phyloP scores from a whole-genome alignment of 352 stramenopile genomes.

The Pythium angustatum region DNA sequence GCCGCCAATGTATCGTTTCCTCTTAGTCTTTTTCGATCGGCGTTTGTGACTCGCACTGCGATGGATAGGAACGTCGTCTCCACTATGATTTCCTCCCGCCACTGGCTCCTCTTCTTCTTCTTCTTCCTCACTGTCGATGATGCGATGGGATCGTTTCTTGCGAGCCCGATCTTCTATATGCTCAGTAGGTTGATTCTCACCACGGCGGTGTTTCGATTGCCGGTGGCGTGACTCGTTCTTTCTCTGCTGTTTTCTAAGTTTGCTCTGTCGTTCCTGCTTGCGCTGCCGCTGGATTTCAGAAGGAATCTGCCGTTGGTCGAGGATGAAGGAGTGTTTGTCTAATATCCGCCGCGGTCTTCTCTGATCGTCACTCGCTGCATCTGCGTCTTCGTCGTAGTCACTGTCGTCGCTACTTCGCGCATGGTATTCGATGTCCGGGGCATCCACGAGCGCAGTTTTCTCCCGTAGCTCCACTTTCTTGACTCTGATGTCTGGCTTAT shows the following conservation, averaged over 20 bases:
- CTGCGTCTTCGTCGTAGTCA: constrained; percentile 28
- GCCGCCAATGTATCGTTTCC: constrained; percentile 63
- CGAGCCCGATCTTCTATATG: constrained; percentile 6
- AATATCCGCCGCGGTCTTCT: constrained; percentile 1
- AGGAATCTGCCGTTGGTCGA: constrained; percentile 3
- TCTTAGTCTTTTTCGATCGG: constrained; percentile 34
- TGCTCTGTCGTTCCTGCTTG: background rate
- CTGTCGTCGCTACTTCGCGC: constrained; percentile 31
- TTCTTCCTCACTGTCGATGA: constrained; percentile 43
- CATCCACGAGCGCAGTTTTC: constrained; percentile 24
- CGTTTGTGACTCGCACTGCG: background rate
- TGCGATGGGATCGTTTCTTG: constrained; percentile 34
- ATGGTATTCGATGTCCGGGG: constrained; percentile 24
- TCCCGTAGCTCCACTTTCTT: constrained; percentile 21
- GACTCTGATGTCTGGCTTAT: constrained; percentile 15
- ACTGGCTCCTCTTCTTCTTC: constrained; percentile 12
- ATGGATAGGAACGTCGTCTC: background rate
- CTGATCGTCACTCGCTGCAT: background rate
- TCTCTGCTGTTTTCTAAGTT: background rate
- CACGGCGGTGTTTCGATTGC: constrained; percentile 2
- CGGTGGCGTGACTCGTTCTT: too few relatives aligned
- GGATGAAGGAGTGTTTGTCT: constrained; percentile 25
- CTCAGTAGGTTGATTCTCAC: background rate
- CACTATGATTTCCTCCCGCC: too few relatives aligned
- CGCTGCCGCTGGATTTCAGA: constrained; percentile 4